Evolutionary conservation across 768 basidiomycete genomes (phyloP).

Genomic region (Artomyces pyxidatus): DNA sequence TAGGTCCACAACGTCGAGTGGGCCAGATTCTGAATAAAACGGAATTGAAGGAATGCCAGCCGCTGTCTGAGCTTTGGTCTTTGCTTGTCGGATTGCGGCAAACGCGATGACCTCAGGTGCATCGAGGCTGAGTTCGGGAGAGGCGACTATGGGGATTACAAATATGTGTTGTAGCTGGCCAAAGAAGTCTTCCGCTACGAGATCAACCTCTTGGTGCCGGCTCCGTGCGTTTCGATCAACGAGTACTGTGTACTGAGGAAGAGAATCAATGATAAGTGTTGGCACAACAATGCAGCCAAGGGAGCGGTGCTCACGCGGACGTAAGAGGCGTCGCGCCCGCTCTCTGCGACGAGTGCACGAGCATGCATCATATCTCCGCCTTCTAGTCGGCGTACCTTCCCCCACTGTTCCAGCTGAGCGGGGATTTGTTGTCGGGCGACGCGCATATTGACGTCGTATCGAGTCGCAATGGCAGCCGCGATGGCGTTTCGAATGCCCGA

Average conservation of each 20-base stretch:
- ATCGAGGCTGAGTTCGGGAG: neutral
- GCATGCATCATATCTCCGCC: neutral
- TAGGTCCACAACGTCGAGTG: neutral
- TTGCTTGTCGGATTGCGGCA: neutral
- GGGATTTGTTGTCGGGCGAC: neutral
- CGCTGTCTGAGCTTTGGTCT: neutral
- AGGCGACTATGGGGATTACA: neutral
- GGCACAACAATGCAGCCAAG: neutral
- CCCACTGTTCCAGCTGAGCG: neutral
- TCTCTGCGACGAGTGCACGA: neutral
- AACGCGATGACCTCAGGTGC: neutral
- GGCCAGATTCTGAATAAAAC: neutral
- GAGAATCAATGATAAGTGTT: neutral
- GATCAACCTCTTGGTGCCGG: neutral
- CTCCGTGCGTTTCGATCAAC: neutral
- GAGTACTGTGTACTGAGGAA: neutral
- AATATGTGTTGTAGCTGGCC: neutral
- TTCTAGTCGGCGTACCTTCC: neutral
- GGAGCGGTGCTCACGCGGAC: neutral
- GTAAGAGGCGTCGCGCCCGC: neutral
- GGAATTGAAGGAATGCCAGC: neutral
- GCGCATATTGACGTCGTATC: neutral
- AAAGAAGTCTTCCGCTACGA: neutral
- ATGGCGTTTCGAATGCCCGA: neutral
- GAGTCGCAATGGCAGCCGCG: neutral